Evolutionary conservation across 306 rosid genomes (phyloP).

Genomic region (Senna tora): DNA sequence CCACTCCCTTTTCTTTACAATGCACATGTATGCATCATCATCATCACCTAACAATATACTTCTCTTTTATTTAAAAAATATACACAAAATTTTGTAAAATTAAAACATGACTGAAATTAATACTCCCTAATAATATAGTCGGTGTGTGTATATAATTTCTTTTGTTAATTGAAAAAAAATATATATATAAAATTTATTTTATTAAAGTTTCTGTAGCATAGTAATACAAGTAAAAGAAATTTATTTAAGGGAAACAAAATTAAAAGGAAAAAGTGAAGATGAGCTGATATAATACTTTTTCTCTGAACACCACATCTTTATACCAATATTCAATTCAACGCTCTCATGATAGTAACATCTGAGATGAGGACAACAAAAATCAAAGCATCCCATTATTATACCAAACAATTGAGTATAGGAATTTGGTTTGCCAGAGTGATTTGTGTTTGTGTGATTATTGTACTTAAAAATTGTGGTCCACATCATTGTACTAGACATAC

Average conservation of each 20-base stretch:
- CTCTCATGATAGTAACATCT: not conserved
- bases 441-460: not conserved
- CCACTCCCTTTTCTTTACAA: conserved; percentile 8
- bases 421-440: not conserved
- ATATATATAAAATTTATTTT: no score
- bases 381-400: not conserved
- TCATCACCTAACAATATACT: not conserved
- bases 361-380: not conserved
- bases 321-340: not conserved
- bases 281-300: not conserved
- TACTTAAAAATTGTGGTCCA: not conserved
- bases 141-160: no score
- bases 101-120: no score
- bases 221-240: no score
- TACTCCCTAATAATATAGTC: no score
- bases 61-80: no score
- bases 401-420: not conserved
- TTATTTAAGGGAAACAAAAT: no score
- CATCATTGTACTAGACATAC: not conserved
- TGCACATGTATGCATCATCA: conserved; percentile 33
- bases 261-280: not conserved
- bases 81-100: no score
- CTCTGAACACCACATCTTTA: not conserved
- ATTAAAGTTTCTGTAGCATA: no score
- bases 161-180: no score